These are phyloP conservation scores for Verticillium dahliae DNA, from an alignment of 2,329 filamentous ascomycete genomes.

Conservation along the genomic window DNA sequence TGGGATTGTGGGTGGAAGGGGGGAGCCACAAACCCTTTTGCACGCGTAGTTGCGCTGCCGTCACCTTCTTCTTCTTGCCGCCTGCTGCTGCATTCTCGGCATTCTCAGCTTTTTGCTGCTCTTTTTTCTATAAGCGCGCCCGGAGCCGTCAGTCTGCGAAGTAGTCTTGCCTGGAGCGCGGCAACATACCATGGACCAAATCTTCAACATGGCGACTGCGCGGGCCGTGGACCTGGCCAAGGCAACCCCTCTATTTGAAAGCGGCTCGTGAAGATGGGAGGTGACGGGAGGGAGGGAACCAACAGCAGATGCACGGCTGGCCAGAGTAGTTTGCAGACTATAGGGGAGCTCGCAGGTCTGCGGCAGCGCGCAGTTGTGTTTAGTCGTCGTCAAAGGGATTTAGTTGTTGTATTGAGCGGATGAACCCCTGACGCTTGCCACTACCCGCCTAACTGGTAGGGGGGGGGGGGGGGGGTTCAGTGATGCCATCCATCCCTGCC, in stretches of 20 bases:
- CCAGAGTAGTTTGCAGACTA: background rate
- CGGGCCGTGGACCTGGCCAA: background rate
- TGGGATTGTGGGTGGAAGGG: background rate
- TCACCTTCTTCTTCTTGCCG: slow-evolving; percentile 97
- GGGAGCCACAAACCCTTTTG: slow-evolving; percentile 70
- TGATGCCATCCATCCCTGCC: slow-evolving; percentile 12
- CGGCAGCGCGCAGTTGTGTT: background rate
- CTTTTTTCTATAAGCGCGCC: slow-evolving; percentile 65
- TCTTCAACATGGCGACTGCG: slow-evolving; percentile 82
- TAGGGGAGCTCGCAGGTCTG: background rate
- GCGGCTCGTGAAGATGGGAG: background rate
- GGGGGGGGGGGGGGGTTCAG: background rate
- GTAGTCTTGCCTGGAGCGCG: background rate
- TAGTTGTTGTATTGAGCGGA: background rate
- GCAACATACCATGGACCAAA: slow-evolving; percentile 88
- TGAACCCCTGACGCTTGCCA: slow-evolving; percentile 7
- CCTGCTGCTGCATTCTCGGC: slow-evolving; percentile 63
- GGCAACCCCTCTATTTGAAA: background rate
- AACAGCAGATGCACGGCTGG: too few relatives aligned
- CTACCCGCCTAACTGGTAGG: background rate
- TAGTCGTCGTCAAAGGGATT: background rate
- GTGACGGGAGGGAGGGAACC: background rate
- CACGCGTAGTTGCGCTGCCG: slow-evolving; percentile 87
- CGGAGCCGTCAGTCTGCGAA: background rate
- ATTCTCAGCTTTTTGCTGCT: slow-evolving; percentile 91